These are phyloP conservation scores for Colletotrichum viniferum DNA, from an alignment of 2,329 filamentous ascomycete species.

Conservation along the genomic window DNA sequence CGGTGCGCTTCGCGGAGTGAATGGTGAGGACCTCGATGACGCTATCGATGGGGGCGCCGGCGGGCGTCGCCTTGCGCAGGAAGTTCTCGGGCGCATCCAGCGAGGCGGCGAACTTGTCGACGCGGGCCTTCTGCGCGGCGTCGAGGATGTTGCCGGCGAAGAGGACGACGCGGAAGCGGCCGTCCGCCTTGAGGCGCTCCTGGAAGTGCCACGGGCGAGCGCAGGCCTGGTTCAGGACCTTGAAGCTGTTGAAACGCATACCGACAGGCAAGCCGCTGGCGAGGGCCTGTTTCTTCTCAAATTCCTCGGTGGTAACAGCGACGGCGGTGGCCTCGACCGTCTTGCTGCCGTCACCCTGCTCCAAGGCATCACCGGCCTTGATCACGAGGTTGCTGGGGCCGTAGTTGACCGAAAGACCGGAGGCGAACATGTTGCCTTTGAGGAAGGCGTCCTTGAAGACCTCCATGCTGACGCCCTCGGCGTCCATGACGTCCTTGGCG, in stretches of 20 bases:
- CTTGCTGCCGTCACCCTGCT: constrained; percentile 53
- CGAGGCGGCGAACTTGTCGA: constrained; percentile 51
- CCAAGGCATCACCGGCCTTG: constrained; percentile 48
- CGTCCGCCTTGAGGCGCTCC: constrained; percentile 58
- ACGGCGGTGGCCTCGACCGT: constrained; percentile 23
- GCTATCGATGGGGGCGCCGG: constrained; percentile 24
- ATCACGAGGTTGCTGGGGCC: constrained; percentile 58
- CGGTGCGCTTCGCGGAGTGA: constrained; percentile 56
- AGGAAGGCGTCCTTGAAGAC: constrained; percentile 66
- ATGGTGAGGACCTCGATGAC: constrained; percentile 60
- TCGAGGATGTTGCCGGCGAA: constrained; percentile 64
- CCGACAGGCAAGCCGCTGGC: constrained; percentile 52
- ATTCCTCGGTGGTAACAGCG: constrained; percentile 33
- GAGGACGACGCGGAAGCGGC: constrained; percentile 62
- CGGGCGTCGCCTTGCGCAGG: constrained; percentile 34
- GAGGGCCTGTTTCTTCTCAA: constrained; percentile 30
- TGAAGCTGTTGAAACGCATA: constrained; percentile 62
- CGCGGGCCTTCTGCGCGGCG: constrained; percentile 43
- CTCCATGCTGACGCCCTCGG: constrained; percentile 64
- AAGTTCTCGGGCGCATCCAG: constrained; percentile 31
- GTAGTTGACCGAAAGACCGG: constrained; percentile 57
- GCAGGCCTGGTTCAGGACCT: constrained; percentile 63
- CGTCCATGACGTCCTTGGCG: constrained; percentile 63
- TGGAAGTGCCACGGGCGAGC: constrained; percentile 64
- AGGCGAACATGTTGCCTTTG: constrained; percentile 65